Conservation (phyloP, 2,329 filamentous ascomycete genomes). For the Myriosclerotinia duriaeana region DNA sequence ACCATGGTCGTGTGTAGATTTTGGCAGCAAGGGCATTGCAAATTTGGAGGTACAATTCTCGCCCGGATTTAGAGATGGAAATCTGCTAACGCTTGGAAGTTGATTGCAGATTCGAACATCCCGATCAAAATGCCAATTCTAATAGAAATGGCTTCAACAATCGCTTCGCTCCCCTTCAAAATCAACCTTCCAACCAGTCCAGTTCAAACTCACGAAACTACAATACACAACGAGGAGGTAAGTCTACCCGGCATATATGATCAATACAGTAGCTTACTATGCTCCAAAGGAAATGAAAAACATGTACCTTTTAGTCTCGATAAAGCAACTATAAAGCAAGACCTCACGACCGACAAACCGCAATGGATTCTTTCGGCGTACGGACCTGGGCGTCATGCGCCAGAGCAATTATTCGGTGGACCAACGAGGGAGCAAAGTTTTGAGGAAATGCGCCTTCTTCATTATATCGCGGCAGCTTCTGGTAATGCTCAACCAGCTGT, state of each 20-base stretch:
- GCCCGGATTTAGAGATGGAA: neutral
- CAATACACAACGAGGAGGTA: conserved; percentile 31
- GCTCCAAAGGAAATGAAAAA: conserved; percentile 13
- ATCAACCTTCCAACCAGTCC: conserved; percentile 24
- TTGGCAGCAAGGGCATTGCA: conserved; percentile 65
- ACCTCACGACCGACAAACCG: conserved; percentile 70
- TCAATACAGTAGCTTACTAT: conserved; percentile 9
- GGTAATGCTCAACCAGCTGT: conserved; percentile 57
- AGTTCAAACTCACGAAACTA: conserved; percentile 27
- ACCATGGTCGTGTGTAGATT: conserved; percentile 53
- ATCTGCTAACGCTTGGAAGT: conserved; percentile 45
- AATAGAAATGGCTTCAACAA: conserved; percentile 37
- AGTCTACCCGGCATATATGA: conserved; percentile 4
- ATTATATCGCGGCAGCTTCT: conserved; percentile 63
- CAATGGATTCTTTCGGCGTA: conserved; percentile 87
- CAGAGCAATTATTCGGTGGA: conserved; percentile 81
- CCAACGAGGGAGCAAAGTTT: conserved; percentile 77
- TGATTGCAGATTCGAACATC: conserved; percentile 58
- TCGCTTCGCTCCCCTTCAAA: conserved; percentile 39
- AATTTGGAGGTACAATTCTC: conserved; percentile 42
- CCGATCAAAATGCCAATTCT: conserved; percentile 38
- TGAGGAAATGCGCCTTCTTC: conserved; percentile 81
- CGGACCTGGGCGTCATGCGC: conserved; percentile 72
- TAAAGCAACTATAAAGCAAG: conserved; percentile 58
- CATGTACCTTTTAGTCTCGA: conserved; percentile 34